Conservation (phyloP, 495 filamentous ascomycete species). For the Penicillium soppii region DNA sequence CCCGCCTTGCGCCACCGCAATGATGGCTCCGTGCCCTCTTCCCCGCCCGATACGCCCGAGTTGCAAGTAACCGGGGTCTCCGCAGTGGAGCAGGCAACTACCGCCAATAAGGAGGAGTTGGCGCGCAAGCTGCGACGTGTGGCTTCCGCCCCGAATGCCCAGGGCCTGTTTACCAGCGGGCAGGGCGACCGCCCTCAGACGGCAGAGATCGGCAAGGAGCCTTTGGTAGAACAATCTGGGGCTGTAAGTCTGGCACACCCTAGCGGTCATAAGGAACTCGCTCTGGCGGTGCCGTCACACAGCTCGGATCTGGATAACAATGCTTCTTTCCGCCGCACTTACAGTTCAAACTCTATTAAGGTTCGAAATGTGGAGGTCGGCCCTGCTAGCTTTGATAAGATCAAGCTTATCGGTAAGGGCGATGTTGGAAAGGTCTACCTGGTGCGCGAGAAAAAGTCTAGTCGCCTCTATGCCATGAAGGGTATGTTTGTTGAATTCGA, state of each 20-base stretch:
- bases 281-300: slow-evolving; percentile 43
- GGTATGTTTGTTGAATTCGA: slow-evolving; percentile 51
- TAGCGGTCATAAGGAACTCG: slow-evolving; percentile 35
- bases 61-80: slow-evolving; percentile 71
- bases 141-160: slow-evolving; percentile 94
- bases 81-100: slow-evolving; percentile 71
- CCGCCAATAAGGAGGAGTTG: slow-evolving; percentile 86
- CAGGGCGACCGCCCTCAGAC: slow-evolving; percentile 74
- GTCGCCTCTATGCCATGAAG: slow-evolving; percentile 96
- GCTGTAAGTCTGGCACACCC: slow-evolving; percentile 59
- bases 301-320: slow-evolving; percentile 30
- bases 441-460: slow-evolving; percentile 95
- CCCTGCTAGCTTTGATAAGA: slow-evolving; percentile 96
- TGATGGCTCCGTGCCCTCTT: slow-evolving; percentile 90
- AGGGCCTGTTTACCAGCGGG: slow-evolving; percentile 77
- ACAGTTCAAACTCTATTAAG: slow-evolving; percentile 99
- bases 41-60: slow-evolving; percentile 88
- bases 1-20: slow-evolving; percentile 92
- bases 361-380: slow-evolving; percentile 95
- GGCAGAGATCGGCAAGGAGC: slow-evolving; percentile 77
- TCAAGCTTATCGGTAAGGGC: slow-evolving; percentile 97
- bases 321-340: slow-evolving; percentile 85
- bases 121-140: slow-evolving; percentile 90
- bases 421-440: slow-evolving; percentile 98
- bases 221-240: slow-evolving; percentile 57